Conservation (phyloP, 108 stramenopile species). For the Aureococcus anophagefferens region DNA sequence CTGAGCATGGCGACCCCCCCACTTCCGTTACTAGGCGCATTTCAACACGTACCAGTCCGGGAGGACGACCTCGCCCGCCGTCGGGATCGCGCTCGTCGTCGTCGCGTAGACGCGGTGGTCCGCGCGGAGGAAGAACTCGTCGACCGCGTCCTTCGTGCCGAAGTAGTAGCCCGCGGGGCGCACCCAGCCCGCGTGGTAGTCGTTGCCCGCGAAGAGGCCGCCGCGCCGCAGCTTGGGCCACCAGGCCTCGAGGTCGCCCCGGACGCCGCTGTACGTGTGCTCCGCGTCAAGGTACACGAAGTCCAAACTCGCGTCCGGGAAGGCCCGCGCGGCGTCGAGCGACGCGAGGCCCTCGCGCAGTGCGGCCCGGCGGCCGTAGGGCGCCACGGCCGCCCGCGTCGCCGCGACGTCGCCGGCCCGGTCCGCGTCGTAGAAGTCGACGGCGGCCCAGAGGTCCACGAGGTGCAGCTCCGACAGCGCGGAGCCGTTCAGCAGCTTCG, state of each 20-base stretch:
- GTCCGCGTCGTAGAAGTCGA: neutral
- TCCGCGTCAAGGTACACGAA: conserved; percentile 4
- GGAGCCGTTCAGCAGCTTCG: neutral
- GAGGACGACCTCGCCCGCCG: neutral
- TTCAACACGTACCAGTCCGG: conserved; percentile 7
- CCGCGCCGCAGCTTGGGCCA: conserved; percentile 8
- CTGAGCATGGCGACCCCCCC: too few relatives aligned
- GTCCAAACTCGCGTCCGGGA: neutral
- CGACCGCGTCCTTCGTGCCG: too few relatives aligned
- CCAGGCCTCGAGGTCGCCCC: neutral
- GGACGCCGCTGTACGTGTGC: conserved; percentile 1
- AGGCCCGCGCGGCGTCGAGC: neutral
- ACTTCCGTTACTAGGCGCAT: conserved; percentile 2
- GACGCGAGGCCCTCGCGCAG: neutral
- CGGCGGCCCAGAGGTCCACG: conserved; percentile 1
- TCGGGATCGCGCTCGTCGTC: too few relatives aligned
- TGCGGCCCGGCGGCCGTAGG: too few relatives aligned
- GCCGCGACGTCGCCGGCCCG: neutral
- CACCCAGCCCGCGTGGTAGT: too few relatives aligned
- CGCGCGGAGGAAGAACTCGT: too few relatives aligned
- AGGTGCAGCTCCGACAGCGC: neutral
- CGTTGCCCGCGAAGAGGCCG: conserved; percentile 4
- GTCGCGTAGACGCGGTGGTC: too few relatives aligned
- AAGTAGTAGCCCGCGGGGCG: too few relatives aligned
- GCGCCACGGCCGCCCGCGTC: neutral